Evolutionary conservation across 176 grass and related monocot genomes (phyloP), one percentile per base, ranked within the genome.

Genomic region (Stipa capillata): DNA sequence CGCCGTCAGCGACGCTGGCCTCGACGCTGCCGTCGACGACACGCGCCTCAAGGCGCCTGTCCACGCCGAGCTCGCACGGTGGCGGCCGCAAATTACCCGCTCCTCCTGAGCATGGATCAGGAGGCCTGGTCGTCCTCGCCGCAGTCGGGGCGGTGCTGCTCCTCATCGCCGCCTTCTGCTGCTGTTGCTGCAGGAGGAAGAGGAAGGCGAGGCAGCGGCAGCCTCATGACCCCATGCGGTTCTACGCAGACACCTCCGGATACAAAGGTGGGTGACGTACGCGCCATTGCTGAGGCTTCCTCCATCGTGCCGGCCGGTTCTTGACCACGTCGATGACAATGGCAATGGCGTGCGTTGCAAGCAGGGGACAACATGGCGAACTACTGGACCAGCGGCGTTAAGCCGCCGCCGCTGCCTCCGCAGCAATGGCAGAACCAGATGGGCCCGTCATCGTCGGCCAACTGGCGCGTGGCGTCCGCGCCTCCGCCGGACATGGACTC

Each of bases 191-290:
- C 15, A 72, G 48, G 20, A 78, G 40, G 72, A 88, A 20, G 82
- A 53, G 11, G 47, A 35, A 18, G 47, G 0, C 39, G 45, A 56
- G 35, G 3, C 82, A 58, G n/a, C n/a, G n/a, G 28, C 66, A 71
- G 36, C 76, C 53, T 4, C 89, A 73, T 25, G 48, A 78, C 20
- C 64, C 76, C 60, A 63, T 63, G 60, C 60, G 32, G 60, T 63
- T 87, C 63, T 91, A 87, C 73, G 74, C 84, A 1, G 80, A 90
- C 39, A 28, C 85, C 50, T 88, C 78, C 28, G 81, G 63, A 2
- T 89, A 63, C 87, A 80, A 77, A 64, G 87, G 87, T 84, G 15
- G 53, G 58, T 10, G 18, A 27, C 29, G n/a, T n/a, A n/a, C n/a
- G n/a, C n/a, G 40, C 53, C 54, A 3, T 63, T 61, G 42, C 32